Evolutionary conservation across 768 basidiomycete species (phyloP).

Genomic region (Gymnopilus dilepis): DNA sequence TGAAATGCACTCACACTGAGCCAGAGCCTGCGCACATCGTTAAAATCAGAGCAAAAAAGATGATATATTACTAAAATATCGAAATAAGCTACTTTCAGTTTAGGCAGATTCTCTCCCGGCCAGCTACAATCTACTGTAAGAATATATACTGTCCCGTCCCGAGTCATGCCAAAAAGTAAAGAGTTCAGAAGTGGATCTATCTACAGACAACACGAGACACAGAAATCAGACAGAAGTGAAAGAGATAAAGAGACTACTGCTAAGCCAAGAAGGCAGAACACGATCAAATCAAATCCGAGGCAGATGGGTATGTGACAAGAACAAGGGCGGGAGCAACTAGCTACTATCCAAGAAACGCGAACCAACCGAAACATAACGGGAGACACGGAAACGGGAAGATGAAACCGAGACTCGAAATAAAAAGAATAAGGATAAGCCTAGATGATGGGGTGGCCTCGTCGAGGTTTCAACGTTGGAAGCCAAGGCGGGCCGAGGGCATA

Average conservation of each 20-base stretch:
- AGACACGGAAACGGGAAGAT: constrained; percentile 3
- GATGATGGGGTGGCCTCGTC: background rate
- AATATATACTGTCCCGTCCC: constrained; percentile 11
- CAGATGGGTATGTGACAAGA: background rate
- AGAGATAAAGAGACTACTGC: background rate
- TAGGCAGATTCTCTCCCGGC: constrained; percentile 3
- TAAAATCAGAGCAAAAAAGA: background rate
- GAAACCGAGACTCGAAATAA: constrained; percentile 10
- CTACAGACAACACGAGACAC: background rate
- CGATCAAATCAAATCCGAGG: background rate
- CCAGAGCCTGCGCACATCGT: background rate
- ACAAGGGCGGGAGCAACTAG: background rate
- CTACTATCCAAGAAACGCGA: background rate
- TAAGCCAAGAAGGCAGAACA: background rate
- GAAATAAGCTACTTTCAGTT: constrained; percentile 20
- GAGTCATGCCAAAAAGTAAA: constrained; percentile 8
- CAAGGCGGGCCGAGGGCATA: background rate
- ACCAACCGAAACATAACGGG: constrained; percentile 1
- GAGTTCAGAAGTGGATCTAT: background rate
- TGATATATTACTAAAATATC: constrained; percentile 19
- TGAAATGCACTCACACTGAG: no score
- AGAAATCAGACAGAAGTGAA: background rate
- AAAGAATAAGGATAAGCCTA: constrained; percentile 18
- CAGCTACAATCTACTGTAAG: constrained; percentile 3
- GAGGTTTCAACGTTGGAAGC: no score